A percentile compares a stretch with the other conserved stretches of the same genome.
Conservation (phyloP, 2,329 filamentous ascomycete species). For the Cephalotrichum gorgonifer region DNA sequence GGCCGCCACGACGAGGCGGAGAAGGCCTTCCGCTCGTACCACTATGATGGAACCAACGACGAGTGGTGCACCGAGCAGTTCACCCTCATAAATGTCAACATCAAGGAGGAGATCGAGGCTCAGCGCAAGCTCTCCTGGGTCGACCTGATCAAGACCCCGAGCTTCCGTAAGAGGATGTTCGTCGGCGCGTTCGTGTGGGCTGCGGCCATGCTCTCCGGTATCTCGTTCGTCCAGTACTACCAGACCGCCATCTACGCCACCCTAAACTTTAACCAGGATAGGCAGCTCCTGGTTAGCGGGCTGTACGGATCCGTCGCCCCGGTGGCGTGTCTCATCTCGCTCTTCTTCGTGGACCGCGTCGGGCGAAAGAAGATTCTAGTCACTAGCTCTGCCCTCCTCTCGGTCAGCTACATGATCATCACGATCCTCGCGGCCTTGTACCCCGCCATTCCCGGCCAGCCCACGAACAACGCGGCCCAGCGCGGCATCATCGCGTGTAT, state of each 20-base stretch:
- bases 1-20: slow-evolving; percentile 28
- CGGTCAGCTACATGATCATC: slow-evolving; percentile 26
- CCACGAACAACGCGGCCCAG: slow-evolving; percentile 26
- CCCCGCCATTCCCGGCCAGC: slow-evolving; percentile 21
- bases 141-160: slow-evolving; percentile 19
- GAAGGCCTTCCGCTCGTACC: slow-evolving; percentile 33
- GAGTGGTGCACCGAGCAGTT: slow-evolving; percentile 28
- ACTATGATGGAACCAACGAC: slow-evolving; percentile 38
- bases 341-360: slow-evolving; percentile 27
- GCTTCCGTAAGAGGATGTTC: slow-evolving; percentile 25
- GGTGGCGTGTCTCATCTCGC: slow-evolving; percentile 22
- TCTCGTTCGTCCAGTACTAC: slow-evolving; percentile 31
- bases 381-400: slow-evolving; percentile 22
- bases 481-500: slow-evolving; percentile 27
- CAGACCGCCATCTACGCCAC: slow-evolving; percentile 30
- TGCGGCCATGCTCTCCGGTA: slow-evolving; percentile 28
- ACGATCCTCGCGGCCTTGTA: slow-evolving; percentile 25
- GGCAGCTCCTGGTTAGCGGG: slow-evolving; percentile 26
- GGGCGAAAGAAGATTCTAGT: slow-evolving; percentile 25
- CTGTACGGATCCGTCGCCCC: slow-evolving; percentile 26
- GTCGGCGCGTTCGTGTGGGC: slow-evolving; percentile 29
- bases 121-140: slow-evolving; percentile 20
- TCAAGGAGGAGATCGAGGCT: slow-evolving; percentile 19
- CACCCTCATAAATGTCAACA: slow-evolving; percentile 22
- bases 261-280: slow-evolving; percentile 22